Evolutionary conservation across 805 yeast species (phyloP).

Genomic region (Metschnikowia lachancei): DNA sequence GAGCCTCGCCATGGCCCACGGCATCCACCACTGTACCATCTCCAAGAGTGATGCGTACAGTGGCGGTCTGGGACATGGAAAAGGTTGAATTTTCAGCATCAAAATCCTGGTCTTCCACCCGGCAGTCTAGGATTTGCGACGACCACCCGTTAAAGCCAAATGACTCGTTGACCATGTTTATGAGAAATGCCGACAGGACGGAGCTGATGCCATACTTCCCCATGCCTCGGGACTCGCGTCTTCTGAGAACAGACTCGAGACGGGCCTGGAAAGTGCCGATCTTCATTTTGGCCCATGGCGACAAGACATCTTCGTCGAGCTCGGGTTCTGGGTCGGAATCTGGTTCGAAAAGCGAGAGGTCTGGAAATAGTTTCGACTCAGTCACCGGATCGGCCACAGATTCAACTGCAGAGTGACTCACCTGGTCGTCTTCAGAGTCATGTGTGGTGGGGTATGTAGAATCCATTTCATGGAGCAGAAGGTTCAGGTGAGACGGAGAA

Average conservation of each 20-base stretch:
- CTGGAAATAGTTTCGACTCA: conserved; percentile 24
- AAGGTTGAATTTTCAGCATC: conserved; percentile 22
- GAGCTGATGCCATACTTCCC: conserved; percentile 9
- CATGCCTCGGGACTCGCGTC: conserved; percentile 12
- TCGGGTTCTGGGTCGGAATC: conserved; percentile 2
- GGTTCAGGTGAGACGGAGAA: too few relatives aligned
- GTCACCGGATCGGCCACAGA: neutral
- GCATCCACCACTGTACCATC: conserved; percentile 44
- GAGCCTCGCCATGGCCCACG: conserved; percentile 40
- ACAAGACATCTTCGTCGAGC: conserved; percentile 1
- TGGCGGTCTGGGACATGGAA: conserved; percentile 27
- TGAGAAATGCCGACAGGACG: conserved; percentile 13
- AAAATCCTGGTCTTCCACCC: conserved; percentile 19
- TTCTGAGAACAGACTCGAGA: conserved; percentile 37
- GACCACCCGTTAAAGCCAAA: conserved; percentile 63
- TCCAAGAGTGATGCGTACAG: conserved; percentile 35
- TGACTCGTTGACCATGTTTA: conserved; percentile 46
- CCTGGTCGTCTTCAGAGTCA: too few relatives aligned
- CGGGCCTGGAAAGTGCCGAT: conserved; percentile 50
- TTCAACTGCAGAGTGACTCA: too few relatives aligned
- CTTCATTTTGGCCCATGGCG: conserved; percentile 44
- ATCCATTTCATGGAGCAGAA: too few relatives aligned
- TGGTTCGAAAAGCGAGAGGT: conserved; percentile 23
- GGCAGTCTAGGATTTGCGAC: conserved; percentile 35
- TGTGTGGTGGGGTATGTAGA: too few relatives aligned